Evolutionary conservation across 139 green algal genomes (phyloP), one percentile per base, ranked within the genome.

Genomic region (Coccomyxa sp.): DNA sequence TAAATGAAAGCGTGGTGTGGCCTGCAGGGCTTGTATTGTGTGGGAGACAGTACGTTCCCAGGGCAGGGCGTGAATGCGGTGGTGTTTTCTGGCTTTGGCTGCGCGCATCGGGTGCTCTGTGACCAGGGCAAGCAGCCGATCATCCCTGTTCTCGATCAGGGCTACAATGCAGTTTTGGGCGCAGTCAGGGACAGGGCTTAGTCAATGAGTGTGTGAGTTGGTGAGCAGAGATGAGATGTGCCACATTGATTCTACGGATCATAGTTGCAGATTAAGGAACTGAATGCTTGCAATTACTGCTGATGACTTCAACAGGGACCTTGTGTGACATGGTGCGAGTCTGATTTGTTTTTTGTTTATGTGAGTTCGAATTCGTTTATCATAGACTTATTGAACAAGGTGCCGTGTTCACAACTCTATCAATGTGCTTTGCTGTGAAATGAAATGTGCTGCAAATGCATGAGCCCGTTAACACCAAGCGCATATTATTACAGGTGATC

Each of bases 31-130:
- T 90, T 99, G 38, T 99, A 99, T 89, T 99, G 96, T 84, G 95
- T 98, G 25, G 96, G 96, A 0, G 96, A 99, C 92, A 96, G 89
- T 60, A 97, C 94, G 16, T 99, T 99, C 90, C 96, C 96, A 0
- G 96, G 96, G 0, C 93, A 97, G 82, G 95, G 95, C 9, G 94
- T 98, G 28, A 98, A 97, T 81, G 95, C 96, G 71, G 96, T 98
- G 23, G 96, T 98, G 23, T 99, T 99, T 82, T 95, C 89, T 31
- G 96, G 94, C 63, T 97, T 99, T 90, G 95, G 94, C 31, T 97
- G 93, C 86, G 96, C 93, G 0, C 96, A 98, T 86, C 90, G 96
- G 14, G 93, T 98, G 67, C 88, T 96, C 28, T 92, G 88, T 15
- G 95, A 98, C 85, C 82, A 95, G 57, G 95, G 94, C 15, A 87